Base-by-base conservation (phyloP, 2,329 filamentous ascomycete genomes). In the Chaetomiaceae sp. region DNA sequence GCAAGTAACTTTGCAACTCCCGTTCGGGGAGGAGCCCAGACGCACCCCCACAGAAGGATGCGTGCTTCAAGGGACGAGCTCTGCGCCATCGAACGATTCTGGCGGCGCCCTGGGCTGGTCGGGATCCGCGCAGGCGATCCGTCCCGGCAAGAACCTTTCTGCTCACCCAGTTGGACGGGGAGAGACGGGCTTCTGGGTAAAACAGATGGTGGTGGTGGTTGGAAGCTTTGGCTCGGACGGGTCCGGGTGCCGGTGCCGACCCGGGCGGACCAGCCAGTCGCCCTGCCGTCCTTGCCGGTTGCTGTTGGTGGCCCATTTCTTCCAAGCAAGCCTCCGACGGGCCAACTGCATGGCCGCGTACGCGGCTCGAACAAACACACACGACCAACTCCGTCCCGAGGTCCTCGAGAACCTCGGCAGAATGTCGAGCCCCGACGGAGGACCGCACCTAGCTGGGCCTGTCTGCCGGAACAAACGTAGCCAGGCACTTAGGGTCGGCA, bases 161-260 rank as follows among this genome's bases (percentile, higher is more conserved):
- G 34, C 46, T 45, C 42, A 36, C 15, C 47, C 46, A 52, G 39
- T 47, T 48, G 40, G 43, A 33, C 30, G 30, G 37, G 30, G 39
- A 45, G 47, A 38, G 43, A 33, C 30, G 30, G 37, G 30, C 42
- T n/a, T 42, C 34, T 54, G 52, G 51, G 30, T 47, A 47, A 56
- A 56, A 52, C 49, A 56, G 48, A n/a, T 49, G 36, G 49, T 48
- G 49, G 37, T 48, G 42, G 6, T 24, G n/a, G n/a, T 51, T 47
- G 24, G 40, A 26, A 42, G n/a, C 4, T 18, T 30, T 18, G 26
- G 30, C 19, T n/a, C n/a, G 12, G 38, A 22, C 42, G 38, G 34
- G 36, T 36, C 41, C 45, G 40, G 51, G 29, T 45, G 46, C 39
- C 37, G 43, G 33, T 53, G 46, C 51, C 51, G 48, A 51, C 40